Percentiles rank a stretch among this genome's conserved stretches.
These are phyloP conservation scores for Plasmodium gaboni DNA, from an alignment of 169 alveolate genomes.

Conservation along the genomic window DNA sequence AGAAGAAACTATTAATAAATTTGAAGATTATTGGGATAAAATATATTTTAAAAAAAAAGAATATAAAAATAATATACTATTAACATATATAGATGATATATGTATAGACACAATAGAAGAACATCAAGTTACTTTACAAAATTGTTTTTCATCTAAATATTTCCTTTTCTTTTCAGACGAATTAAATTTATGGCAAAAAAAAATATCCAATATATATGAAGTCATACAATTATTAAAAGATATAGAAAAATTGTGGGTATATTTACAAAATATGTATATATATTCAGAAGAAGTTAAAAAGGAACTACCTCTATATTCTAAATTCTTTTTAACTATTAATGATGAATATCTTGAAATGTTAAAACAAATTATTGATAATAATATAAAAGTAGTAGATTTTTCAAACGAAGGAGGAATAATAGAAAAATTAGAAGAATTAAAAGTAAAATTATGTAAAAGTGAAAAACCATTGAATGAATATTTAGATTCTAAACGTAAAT, in stretches of 20 bases:
- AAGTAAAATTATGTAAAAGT: conserved; percentile 92
- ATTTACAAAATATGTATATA: conserved; percentile 96
- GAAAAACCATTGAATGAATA: conserved; percentile 97
- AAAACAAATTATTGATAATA: conserved; percentile 83
- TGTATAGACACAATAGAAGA: conserved; percentile 96
- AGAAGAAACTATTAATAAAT: conserved; percentile 56
- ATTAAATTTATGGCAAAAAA: conserved; percentile 94
- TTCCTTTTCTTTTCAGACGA: conserved; percentile 93
- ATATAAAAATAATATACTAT: conserved; percentile 89
- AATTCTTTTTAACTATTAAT: conserved; percentile 94
- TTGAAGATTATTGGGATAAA: conserved; percentile 52
- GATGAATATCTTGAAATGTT: conserved; percentile 93
- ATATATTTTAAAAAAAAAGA: conserved; percentile 48
- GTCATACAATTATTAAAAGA: conserved; percentile 93
- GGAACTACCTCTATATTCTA: conserved; percentile 96
- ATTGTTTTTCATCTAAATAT: conserved; percentile 95
- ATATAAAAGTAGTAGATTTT: conserved; percentile 84
- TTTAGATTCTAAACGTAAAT: conserved; percentile 96
- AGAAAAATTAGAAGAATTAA: conserved; percentile 90
- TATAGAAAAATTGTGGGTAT: conserved; percentile 96
- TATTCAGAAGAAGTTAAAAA: conserved; percentile 97
- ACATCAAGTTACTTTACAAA: conserved; percentile 93
- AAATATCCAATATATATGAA: conserved; percentile 94
- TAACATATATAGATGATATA: conserved; percentile 93
- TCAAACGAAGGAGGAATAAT: conserved; percentile 90